Base-by-base conservation (phyloP, 1,139 yeast genomes). In the Zhuliangozyma blackwelliae region DNA sequence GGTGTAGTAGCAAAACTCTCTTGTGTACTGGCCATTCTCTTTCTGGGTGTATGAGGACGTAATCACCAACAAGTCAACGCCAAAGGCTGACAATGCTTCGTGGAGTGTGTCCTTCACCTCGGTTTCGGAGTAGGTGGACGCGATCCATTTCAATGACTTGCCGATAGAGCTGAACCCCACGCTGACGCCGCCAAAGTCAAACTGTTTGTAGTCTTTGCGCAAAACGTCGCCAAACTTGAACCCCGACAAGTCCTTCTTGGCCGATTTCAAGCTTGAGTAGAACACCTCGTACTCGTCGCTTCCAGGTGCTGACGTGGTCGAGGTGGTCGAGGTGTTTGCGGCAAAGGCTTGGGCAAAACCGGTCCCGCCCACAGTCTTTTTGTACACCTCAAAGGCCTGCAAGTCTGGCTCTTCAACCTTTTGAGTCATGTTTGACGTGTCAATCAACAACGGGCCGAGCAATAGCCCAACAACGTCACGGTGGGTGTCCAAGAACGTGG, bases 141-240 rank as follows among this genome's bases (percentile, higher is more conserved):
- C 48, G 1, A 85, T 50, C 81, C 87, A 82, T n/a, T 63, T 61
- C 30, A 82, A 59, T 0, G 89, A 69, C 53, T 77, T 80, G 2
- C 84, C 86, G 13, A 83, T 65, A 0, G 96, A 83, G 37, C 92
- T 76, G 49, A 89, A 82, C 0, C 97, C 97, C 25, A 87, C 68
- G 7, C 53, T 57, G 6, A 58, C 57, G 1, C 59, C 61, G 1
- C 48, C 50, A 41, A 76, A 75, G 4, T 59, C 63, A 64, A 84
- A 89, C 49, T 79, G 82, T 53, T 90, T 90, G 59, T 85, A 90
- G 55, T 90, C 98, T 56, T 88, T 89, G 32, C 82, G 65, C 33
- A 90, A 64, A 11, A 90, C 58, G 37, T 87, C 95, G 5, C 54
- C 52, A 10, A 79, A 61, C 1, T 75, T 52, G 35, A 89, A 66